phyloP scores from a whole-genome alignment of 805 yeast species.

The Candida pseudoglaebosa region DNA sequence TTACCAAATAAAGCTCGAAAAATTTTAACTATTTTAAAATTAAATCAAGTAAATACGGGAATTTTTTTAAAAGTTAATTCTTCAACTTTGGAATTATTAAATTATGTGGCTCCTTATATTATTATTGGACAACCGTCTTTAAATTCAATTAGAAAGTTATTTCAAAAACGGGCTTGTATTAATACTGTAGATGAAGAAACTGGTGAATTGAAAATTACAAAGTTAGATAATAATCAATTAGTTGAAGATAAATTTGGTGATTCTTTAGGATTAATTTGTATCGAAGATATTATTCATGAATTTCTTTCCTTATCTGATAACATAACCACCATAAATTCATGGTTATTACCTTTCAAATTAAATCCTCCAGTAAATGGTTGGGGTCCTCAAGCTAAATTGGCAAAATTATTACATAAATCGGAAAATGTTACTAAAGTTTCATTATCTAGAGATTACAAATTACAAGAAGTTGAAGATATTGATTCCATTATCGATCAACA shows the following conservation, averaged over 20 bases:
- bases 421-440: conserved; percentile 47
- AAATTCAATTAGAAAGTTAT: conserved; percentile 62
- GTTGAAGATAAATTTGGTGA: conserved; percentile 68
- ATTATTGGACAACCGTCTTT: conserved; percentile 74
- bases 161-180: conserved; percentile 74
- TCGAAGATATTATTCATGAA: conserved; percentile 77
- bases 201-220: conserved; percentile 31
- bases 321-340: conserved; percentile 56
- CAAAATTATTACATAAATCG: conserved; percentile 54
- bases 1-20: conserved; percentile 63
- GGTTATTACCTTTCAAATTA: conserved; percentile 67
- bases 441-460: conserved; percentile 61
- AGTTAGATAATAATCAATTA: conserved; percentile 68
- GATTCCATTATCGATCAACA: conserved; percentile 65
- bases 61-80: conserved; percentile 65
- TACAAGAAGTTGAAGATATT: conserved; percentile 64
- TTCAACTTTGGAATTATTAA: conserved; percentile 58
- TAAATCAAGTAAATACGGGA: conserved; percentile 59
- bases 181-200: conserved; percentile 27
- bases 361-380: conserved; percentile 70
- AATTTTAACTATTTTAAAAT: conserved; percentile 57
- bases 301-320: conserved; percentile 58
- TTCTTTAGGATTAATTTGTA: conserved; percentile 63
- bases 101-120: conserved; percentile 67
- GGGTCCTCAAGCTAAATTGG: conserved; percentile 68